phyloP scores from a whole-genome alignment of 2,329 filamentous ascomycete genomes.

The Herpotrichia juniperi region DNA sequence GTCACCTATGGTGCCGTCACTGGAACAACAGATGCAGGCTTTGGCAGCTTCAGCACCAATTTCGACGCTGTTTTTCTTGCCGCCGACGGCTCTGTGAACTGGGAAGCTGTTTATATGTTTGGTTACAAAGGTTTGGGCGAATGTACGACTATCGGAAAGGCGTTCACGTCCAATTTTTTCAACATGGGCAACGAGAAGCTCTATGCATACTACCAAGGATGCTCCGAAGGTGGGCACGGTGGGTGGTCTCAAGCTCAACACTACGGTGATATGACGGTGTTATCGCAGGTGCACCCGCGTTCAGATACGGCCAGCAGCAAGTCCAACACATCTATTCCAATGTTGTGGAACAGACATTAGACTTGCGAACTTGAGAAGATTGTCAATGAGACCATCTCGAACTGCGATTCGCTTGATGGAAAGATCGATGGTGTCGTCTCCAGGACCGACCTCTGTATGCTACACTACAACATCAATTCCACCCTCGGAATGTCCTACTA shows the following conservation, averaged over 20 bases:
- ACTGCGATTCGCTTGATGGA: conserved; percentile 62
- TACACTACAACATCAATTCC: conserved; percentile 52
- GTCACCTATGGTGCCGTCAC: conserved; percentile 55
- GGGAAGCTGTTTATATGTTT: conserved; percentile 57
- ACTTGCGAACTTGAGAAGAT: conserved; percentile 58
- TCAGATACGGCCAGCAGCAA: conserved; percentile 53
- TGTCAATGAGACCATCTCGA: conserved; percentile 58
- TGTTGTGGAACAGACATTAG: conserved; percentile 46
- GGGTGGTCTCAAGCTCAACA: conserved; percentile 57
- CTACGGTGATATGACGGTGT: conserved; percentile 56
- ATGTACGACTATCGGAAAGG: conserved; percentile 57
- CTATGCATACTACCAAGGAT: conserved; percentile 60
- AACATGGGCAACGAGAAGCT: conserved; percentile 25
- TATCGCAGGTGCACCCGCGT: conserved; percentile 49
- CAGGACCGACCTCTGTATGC: conserved; percentile 53
- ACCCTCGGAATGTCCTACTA: conserved; percentile 54
- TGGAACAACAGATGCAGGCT: conserved; percentile 58
- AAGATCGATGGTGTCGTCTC: conserved; percentile 59
- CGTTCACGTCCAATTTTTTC: conserved; percentile 50
- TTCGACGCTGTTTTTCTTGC: conserved; percentile 40
- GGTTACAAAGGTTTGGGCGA: conserved; percentile 60
- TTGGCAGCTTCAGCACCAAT: conserved; percentile 53
- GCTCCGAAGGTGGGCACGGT: conserved; percentile 59
- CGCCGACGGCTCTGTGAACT: conserved; percentile 60
- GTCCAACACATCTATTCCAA: conserved; percentile 49